phyloP scores from a whole-genome alignment of 2,329 filamentous ascomycete species.

The Colletotrichum coccodes region DNA sequence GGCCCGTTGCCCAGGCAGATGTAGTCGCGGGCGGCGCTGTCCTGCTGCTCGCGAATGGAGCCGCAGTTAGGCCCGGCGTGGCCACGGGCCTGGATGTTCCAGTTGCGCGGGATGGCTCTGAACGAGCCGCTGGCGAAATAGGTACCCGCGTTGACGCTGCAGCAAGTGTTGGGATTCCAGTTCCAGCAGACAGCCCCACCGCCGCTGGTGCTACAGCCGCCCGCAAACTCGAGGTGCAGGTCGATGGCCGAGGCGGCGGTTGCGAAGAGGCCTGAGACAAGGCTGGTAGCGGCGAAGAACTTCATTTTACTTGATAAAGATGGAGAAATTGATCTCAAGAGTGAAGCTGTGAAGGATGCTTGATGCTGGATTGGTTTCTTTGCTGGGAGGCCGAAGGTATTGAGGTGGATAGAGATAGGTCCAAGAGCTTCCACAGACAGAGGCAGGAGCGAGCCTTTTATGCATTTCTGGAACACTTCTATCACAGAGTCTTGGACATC shows the following conservation, averaged over 20 bases:
- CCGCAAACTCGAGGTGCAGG: conserved; percentile 25
- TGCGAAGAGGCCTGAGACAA: conserved; percentile 20
- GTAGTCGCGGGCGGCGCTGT: conserved; percentile 16
- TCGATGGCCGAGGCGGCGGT: conserved; percentile 23
- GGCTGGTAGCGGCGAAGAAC: conserved; percentile 9
- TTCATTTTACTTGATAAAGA: conserved; percentile 21
- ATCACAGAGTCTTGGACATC: neutral
- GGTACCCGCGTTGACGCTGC: conserved; percentile 17
- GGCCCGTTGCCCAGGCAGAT: conserved; percentile 13
- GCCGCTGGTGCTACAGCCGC: conserved; percentile 22
- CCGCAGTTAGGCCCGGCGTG: conserved; percentile 20
- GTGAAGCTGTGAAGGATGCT: neutral
- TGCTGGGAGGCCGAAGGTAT: neutral
- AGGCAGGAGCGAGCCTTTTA: conserved; percentile 17
- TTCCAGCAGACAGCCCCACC: neutral
- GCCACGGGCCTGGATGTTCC: conserved; percentile 14
- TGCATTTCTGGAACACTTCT: neutral
- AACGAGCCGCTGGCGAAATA: conserved; percentile 19
- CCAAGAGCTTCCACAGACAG: conserved; percentile 5
- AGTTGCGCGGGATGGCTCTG: conserved; percentile 15
- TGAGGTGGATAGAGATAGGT: neutral
- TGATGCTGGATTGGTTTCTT: neutral
- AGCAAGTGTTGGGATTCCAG: conserved; percentile 17
- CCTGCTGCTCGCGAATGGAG: conserved; percentile 13
- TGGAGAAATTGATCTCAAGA: neutral